Evolutionary conservation across 257 asterid species (phyloP).

Genomic region (Striga asiatica): DNA sequence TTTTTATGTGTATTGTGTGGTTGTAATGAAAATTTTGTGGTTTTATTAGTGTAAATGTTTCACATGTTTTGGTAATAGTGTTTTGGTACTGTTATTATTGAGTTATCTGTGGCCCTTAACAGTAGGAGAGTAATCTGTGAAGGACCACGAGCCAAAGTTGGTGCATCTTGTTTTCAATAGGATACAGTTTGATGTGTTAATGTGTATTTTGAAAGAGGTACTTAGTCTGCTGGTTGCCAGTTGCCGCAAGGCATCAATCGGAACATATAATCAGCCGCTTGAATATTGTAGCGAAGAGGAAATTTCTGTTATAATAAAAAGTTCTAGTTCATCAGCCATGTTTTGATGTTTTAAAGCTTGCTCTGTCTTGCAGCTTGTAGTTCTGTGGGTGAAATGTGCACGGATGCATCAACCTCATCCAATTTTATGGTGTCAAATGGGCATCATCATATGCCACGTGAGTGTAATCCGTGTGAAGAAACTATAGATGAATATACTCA

Average conservation of each 20-base stretch:
- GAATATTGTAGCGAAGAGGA: neutral
- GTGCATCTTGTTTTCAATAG: neutral
- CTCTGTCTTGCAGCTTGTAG: conserved; percentile 22
- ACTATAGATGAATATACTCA: neutral
- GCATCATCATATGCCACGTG: conserved; percentile 22
- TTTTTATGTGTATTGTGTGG: neutral
- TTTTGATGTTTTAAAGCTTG: neutral
- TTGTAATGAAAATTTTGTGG: no score
- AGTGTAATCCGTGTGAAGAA: conserved; percentile 10
- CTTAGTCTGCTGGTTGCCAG: neutral
- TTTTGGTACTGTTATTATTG: no score
- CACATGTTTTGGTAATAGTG: no score
- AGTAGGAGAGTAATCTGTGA: no score
- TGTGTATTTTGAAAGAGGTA: neutral
- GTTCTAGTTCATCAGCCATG: no score
- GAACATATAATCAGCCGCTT: neutral
- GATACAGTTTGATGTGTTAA: neutral
- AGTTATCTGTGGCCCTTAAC: no score
- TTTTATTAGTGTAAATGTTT: no score
- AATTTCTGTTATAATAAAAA: neutral
- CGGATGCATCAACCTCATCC: conserved; percentile 16
- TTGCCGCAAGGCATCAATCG: neutral
- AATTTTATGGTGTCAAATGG: conserved; percentile 4
- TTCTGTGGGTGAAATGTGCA: conserved; percentile 19
- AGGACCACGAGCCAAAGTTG: no score